These are phyloP conservation scores for Hyphopichia burtonii DNA, from an alignment of 1,139 yeast species.

Conservation along the genomic window DNA sequence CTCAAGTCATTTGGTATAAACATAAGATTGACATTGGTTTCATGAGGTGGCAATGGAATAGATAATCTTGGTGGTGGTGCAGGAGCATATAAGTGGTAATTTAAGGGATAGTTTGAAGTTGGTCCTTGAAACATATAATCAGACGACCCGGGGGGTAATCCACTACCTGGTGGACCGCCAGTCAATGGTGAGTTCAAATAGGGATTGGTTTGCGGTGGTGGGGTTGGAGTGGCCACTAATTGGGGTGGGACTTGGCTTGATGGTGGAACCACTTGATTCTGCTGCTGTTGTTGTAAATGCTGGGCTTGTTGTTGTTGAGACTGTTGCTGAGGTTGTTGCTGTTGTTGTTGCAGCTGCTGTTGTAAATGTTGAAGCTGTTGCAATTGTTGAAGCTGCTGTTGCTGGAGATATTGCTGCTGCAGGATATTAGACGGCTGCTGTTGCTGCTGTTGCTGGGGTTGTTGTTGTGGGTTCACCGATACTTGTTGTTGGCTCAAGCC, in stretches of 20 bases:
- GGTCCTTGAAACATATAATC: conserved; percentile 21
- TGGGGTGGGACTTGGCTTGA: neutral
- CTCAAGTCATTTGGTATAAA: conserved; percentile 75
- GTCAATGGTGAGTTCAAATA: conserved; percentile 15
- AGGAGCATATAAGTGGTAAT: conserved; percentile 89
- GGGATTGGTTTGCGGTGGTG: conserved; percentile 15
- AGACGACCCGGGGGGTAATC: conserved; percentile 10
- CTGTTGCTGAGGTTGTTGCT: conserved; percentile 1
- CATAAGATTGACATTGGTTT: conserved; percentile 64
- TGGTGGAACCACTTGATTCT: neutral
- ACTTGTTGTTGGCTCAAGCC: neutral
- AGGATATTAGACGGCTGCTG: conserved; percentile 1
- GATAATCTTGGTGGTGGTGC: conserved; percentile 74
- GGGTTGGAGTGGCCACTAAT: conserved; percentile 6
- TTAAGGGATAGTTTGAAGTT: conserved; percentile 55
- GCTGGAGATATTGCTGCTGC: conserved; percentile 7
- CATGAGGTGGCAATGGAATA: conserved; percentile 63
- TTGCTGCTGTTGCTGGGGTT: conserved; percentile 3
- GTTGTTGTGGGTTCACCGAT: neutral
- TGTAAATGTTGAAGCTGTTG: conserved; percentile 1
- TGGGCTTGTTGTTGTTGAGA: neutral
- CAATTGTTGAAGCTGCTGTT: conserved; percentile 4
- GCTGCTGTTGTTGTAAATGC: neutral
- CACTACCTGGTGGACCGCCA: conserved; percentile 8
- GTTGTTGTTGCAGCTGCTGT: conserved; percentile 2